Evolutionary conservation across 1,284 basidiomycete genomes (phyloP).

Genomic region (Sanguinoderma infundibulare): DNA sequence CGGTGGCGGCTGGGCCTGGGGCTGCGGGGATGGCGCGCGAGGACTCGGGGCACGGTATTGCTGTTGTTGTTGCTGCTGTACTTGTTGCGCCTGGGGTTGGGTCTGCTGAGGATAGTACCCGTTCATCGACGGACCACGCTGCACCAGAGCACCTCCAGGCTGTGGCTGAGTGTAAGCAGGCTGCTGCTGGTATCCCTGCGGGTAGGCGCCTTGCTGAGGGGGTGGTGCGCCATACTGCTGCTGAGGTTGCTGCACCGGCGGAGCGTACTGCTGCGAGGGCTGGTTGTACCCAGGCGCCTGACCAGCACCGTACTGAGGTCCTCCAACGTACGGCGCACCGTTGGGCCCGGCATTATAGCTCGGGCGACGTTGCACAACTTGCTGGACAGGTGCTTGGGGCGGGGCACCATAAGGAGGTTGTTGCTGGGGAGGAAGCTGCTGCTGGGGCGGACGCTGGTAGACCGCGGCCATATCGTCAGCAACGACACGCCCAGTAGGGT

Average conservation of each 20-base stretch:
- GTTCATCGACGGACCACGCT: conserved; percentile 26
- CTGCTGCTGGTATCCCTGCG: conserved; percentile 11
- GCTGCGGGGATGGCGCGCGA: conserved; percentile 46
- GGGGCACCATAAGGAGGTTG: conserved; percentile 31
- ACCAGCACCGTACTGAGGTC: conserved; percentile 15
- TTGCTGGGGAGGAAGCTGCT: conserved; percentile 30
- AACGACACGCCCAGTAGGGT: conserved; percentile 77
- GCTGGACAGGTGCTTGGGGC: conserved; percentile 29
- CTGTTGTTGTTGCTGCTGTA: conserved; percentile 22
- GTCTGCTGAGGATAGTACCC: conserved; percentile 29
- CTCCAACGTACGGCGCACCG: conserved; percentile 20
- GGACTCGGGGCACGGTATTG: conserved; percentile 32
- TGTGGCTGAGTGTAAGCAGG: conserved; percentile 17
- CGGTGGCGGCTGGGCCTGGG: conserved; percentile 44
- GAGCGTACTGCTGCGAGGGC: conserved; percentile 6
- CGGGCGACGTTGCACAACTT: conserved; percentile 33
- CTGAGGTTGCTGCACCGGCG: conserved; percentile 25
- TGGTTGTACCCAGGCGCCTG: conserved; percentile 24
- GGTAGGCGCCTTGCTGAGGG: conserved; percentile 39
- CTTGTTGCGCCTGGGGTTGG: conserved; percentile 17
- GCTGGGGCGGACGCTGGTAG: conserved; percentile 42
- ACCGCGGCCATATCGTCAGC: conserved; percentile 80
- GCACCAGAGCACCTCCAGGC: conserved; percentile 21
- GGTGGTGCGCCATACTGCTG: conserved; percentile 35
- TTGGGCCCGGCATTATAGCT: conserved; percentile 29